Conservation (phyloP, 2,329 filamentous ascomycete species). For the Coleophoma cylindrospora region DNA sequence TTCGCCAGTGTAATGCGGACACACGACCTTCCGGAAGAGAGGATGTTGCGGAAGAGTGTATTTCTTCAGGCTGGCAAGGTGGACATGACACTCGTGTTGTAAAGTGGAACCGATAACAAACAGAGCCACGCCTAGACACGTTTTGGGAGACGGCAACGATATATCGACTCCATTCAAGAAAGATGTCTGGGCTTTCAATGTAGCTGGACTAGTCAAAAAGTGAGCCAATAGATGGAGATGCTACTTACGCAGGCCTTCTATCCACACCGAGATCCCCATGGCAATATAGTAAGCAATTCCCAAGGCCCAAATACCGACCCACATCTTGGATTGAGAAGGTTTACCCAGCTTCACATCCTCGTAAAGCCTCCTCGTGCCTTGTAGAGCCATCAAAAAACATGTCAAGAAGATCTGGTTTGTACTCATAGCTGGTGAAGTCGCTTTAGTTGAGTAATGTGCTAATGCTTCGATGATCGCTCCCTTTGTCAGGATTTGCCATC, state of each 20-base stretch:
- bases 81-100: constrained; percentile 69
- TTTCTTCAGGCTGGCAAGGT: constrained; percentile 68
- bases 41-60: constrained; percentile 76
- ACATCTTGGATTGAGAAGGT: constrained; percentile 70
- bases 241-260: constrained; percentile 68
- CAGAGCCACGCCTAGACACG: constrained; percentile 49
- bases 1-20: constrained; percentile 90
- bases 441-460: constrained; percentile 25
- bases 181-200: constrained; percentile 6
- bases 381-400: constrained; percentile 70
- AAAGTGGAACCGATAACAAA: constrained; percentile 67
- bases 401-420: constrained; percentile 57
- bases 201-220: constrained; percentile 17
- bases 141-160: constrained; percentile 35
- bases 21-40: constrained; percentile 68
- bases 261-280: constrained; percentile 74
- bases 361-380: constrained; percentile 69
- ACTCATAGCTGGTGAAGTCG: constrained; percentile 37
- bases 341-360: constrained; percentile 66
- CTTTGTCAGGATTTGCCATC: constrained; percentile 49
- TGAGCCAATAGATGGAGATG: not conserved
- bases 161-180: constrained; percentile 13
- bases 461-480: constrained; percentile 50
- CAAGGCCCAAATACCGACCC: constrained; percentile 75
- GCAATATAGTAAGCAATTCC: constrained; percentile 73